A percentile compares a stretch with the other conserved stretches of the same genome.
phyloP scores from a whole-genome alignment of 805 yeast genomes.

The Clavispora carvajalis region DNA sequence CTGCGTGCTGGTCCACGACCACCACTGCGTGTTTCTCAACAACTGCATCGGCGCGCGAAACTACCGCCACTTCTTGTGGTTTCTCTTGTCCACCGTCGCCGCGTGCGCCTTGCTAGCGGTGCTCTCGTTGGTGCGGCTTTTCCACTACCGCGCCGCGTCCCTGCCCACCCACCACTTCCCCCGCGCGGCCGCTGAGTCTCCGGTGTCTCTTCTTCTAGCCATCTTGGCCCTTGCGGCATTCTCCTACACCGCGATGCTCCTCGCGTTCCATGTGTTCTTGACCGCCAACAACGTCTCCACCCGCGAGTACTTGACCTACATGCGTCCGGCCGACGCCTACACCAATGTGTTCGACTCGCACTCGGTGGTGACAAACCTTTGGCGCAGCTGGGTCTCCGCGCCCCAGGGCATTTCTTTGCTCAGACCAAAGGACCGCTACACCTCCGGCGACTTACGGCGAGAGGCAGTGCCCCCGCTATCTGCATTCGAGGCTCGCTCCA shows the following conservation, averaged over 20 bases:
- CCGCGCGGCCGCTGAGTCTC: slow-evolving; percentile 17
- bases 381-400: slow-evolving; percentile 34
- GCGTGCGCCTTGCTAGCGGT: slow-evolving; percentile 14
- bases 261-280: slow-evolving; percentile 50
- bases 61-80: slow-evolving; percentile 33
- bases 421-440: slow-evolving; percentile 5
- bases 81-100: slow-evolving; percentile 19
- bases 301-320: slow-evolving; percentile 57
- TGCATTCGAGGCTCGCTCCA: slow-evolving; percentile 3
- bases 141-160: slow-evolving; percentile 8
- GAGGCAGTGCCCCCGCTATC: slow-evolving; percentile 5
- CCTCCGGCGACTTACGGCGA: slow-evolving; percentile 7
- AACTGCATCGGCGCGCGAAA: slow-evolving; percentile 39
- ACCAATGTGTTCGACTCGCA: slow-evolving; percentile 27
- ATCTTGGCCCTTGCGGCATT: slow-evolving; percentile 42
- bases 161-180: slow-evolving; percentile 8
- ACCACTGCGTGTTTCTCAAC: slow-evolving; percentile 62
- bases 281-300: slow-evolving; percentile 61
- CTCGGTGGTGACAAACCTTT: slow-evolving; percentile 23
- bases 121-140: slow-evolving; percentile 12
- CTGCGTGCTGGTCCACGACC: slow-evolving; percentile 65
- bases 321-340: slow-evolving; percentile 25
- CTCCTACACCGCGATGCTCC: slow-evolving; percentile 52
- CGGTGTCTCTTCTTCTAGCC: slow-evolving; percentile 46
- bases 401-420: slow-evolving; percentile 18